Evolutionary conservation across 345 rosid species (phyloP).

Genomic region (Hevea brasiliensis): DNA sequence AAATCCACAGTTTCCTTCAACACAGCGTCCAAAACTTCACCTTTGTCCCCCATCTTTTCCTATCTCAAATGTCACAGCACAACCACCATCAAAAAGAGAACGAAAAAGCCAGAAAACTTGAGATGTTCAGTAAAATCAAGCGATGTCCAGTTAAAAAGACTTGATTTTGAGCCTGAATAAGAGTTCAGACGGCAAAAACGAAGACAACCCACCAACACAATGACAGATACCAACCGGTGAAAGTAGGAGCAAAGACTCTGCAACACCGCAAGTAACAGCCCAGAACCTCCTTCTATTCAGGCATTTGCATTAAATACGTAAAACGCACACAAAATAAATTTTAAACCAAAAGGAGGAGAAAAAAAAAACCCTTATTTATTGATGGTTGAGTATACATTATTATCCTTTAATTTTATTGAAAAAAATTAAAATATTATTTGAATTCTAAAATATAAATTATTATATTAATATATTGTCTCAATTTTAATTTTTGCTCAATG

Average conservation of each 20-base stretch:
- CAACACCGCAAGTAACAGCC: conserved; percentile 26
- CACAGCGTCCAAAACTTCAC: conserved; percentile 86
- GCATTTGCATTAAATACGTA: neutral
- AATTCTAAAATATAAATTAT: too few species aligned
- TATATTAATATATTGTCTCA: too few species aligned
- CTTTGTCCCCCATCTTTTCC: conserved; percentile 56
- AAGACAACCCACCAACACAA: conserved; percentile 35
- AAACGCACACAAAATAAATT: neutral
- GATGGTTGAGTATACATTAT: too few species aligned
- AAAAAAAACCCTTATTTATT: too few species aligned
- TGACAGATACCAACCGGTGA: conserved; percentile 29
- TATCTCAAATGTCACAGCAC: conserved; percentile 11
- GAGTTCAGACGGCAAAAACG: conserved; percentile 17
- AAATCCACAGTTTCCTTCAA: conserved; percentile 97
- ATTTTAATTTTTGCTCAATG: too few species aligned
- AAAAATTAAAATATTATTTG: too few species aligned
- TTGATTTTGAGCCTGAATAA: conserved; percentile 14
- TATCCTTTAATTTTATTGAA: too few species aligned
- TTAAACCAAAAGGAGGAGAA: neutral
- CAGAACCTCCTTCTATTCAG: conserved; percentile 1
- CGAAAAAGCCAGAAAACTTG: neutral
- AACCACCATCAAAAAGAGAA: conserved; percentile 7
- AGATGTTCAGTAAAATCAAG: neutral
- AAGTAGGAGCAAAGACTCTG: conserved; percentile 31
- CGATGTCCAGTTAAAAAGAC: conserved; percentile 21